Percentiles rank a stretch among this genome's conserved stretches.
Conservation (phyloP, 352 stramenopile genomes). For the Pythium biforme region DNA sequence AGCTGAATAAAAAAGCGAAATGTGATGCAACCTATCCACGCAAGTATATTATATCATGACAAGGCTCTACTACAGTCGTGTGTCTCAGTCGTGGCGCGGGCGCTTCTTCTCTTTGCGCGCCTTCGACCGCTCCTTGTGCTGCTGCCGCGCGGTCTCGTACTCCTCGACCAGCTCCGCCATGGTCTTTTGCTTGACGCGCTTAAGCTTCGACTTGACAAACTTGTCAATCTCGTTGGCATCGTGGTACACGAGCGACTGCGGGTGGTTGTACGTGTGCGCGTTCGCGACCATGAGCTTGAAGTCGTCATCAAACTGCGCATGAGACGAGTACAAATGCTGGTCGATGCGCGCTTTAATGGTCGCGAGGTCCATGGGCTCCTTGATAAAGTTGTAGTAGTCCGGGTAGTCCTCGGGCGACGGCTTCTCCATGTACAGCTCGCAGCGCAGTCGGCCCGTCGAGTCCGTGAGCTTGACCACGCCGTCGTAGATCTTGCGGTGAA, state of each 20-base stretch:
- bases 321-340: slow-evolving; percentile 55
- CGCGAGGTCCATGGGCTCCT: slow-evolving; percentile 80
- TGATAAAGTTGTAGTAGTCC: slow-evolving; percentile 91
- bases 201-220: slow-evolving; percentile 79
- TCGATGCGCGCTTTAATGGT: slow-evolving; percentile 87
- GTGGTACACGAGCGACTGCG: slow-evolving; percentile 78
- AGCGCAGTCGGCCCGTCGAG: slow-evolving; percentile 57
- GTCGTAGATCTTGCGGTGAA: slow-evolving; percentile 84
- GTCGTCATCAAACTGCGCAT: slow-evolving; percentile 74
- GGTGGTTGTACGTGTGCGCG: slow-evolving; percentile 85
- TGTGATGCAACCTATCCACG: background rate
- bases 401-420: slow-evolving; percentile 79
- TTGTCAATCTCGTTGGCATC: slow-evolving; percentile 86
- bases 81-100: slow-evolving; percentile 39
- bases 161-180: slow-evolving; percentile 52
- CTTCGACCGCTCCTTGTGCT: slow-evolving; percentile 76
- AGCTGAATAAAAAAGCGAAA: background rate
- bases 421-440: slow-evolving; percentile 77
- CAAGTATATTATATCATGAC: background rate
- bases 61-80: background rate
- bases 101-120: slow-evolving; percentile 81
- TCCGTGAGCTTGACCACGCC: slow-evolving; percentile 81
- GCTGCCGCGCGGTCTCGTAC: slow-evolving; percentile 76
- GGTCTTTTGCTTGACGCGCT: slow-evolving; percentile 60
- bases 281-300: slow-evolving; percentile 87